A percentile compares a stretch with the other conserved stretches of the same genome.
phyloP scores from a whole-genome alignment of 1,284 basidiomycete genomes.

The Peniophora sp. region DNA sequence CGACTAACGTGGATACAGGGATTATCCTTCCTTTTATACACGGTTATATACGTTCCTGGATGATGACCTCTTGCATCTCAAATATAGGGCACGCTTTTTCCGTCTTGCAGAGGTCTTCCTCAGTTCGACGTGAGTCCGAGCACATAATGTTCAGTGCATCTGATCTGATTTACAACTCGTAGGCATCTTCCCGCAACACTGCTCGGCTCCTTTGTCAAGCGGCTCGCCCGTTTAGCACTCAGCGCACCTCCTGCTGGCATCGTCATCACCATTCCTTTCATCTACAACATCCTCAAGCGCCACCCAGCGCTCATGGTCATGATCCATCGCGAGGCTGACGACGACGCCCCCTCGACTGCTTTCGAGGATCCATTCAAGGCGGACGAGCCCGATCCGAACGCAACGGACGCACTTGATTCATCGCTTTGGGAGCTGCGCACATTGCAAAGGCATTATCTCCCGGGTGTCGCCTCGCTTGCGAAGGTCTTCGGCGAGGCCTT shows the following conservation, averaged over 20 bases:
- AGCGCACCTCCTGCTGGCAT: constrained; percentile 86
- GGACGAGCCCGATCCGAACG: constrained; percentile 65
- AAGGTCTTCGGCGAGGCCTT: constrained; percentile 89
- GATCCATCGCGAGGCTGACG: constrained; percentile 68
- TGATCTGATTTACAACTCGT: constrained; percentile 3
- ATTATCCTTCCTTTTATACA: constrained; percentile 94
- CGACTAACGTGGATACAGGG: constrained; percentile 36
- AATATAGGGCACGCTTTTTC: constrained; percentile 93
- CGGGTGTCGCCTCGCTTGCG: constrained; percentile 76
- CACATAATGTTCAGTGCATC: constrained; percentile 2
- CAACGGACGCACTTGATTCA: constrained; percentile 76
- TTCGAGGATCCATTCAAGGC: constrained; percentile 66
- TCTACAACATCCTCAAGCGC: constrained; percentile 90
- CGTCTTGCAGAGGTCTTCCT: constrained; percentile 87
- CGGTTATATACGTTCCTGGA: constrained; percentile 89
- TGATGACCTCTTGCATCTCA: constrained; percentile 82
- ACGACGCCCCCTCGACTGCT: not conserved
- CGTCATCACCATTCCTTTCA: constrained; percentile 87
- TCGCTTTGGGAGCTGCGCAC: constrained; percentile 90
- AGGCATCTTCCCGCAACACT: constrained; percentile 85
- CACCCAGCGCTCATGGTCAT: constrained; percentile 91
- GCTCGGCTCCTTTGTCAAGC: constrained; percentile 92
- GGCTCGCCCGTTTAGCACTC: constrained; percentile 79
- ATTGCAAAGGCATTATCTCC: constrained; percentile 79
- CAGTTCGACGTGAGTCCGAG: constrained; percentile 67